Evolutionary conservation across 257 asterid species (phyloP), one percentile per base, ranked within the genome.

Genomic region (Catharanthus roseus): DNA sequence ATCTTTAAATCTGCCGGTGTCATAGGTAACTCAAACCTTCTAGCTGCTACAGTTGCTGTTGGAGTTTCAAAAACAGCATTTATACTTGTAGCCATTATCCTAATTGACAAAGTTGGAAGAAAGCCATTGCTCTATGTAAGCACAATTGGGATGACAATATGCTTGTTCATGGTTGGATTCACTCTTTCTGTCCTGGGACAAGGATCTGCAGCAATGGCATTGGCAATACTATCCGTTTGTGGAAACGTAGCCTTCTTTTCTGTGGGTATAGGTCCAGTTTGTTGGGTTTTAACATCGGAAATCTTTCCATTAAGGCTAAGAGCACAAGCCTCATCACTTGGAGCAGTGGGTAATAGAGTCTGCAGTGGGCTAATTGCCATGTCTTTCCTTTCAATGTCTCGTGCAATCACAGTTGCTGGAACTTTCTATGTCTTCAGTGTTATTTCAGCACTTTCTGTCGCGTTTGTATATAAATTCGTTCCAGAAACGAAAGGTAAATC

Each of bases 401-500:
- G 77, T 8, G 85, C 85, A 5, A 86, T 93, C 28, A 86, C 89
- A 0, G 75, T 86, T 8, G 98, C 90, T 10, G 96, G 98, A 31
- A 82, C 95, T 0, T 93, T 93, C 84, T 85, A 87, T 13, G 50
- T 85, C 18, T 93, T 93, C 39, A 75, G 92, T 0, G 86, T 73
- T 6, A 31, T 87, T 38, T 90, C 98, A 0, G 92, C 88, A 1
- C 41, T 81, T 0, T 81, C 97, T 0, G 87, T 93, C 68, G 85
- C 60, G n/a, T 93, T 93, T n/a, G 95, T 86, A 18, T 82, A 86
- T 71, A 69, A 29, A 42, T 65, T 70, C 28, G 86, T 93, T 11
- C 98, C 96, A 1, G 98, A 93, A 65, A 93, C 98, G 9, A 93
- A 90, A 81, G 98, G 98, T 3, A 93, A 90, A 67, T 90, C 98